phyloP scores from a whole-genome alignment of 306 rosid genomes.

The Prunus dulcis region DNA sequence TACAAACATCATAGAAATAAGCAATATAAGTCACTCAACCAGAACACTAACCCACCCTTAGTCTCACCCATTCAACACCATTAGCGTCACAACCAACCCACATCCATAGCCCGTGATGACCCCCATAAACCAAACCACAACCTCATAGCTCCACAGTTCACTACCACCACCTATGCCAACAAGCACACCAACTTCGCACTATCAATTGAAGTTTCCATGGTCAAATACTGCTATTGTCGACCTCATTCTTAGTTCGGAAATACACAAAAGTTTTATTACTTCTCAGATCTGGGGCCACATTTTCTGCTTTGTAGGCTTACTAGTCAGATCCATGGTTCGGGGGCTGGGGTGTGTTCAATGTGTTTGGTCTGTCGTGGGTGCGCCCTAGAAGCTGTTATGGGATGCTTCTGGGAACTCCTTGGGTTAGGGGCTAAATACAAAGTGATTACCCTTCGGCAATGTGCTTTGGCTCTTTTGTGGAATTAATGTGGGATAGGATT shows the following conservation, averaged over 20 bases:
- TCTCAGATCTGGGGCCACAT: too few relatives aligned
- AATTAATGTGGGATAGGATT: not conserved
- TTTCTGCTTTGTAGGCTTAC: not conserved
- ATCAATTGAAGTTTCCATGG: not conserved
- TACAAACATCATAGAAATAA: not conserved
- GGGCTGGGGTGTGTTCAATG: too few relatives aligned
- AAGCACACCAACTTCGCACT: not conserved
- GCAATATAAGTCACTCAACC: not conserved
- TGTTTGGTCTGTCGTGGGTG: not conserved
- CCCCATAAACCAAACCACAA: not conserved
- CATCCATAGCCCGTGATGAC: not conserved
- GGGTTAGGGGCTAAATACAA: not conserved
- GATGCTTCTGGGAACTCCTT: not conserved
- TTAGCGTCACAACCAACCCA: not conserved
- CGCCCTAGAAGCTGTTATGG: not conserved
- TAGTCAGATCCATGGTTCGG: not conserved
- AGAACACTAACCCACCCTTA: not conserved
- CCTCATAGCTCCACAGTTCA: not conserved
- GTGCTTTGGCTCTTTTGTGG: not conserved
- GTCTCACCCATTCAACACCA: not conserved
- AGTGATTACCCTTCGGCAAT: not conserved
- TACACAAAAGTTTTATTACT: too few relatives aligned
- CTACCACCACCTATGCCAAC: not conserved
- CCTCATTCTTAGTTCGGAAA: too few relatives aligned
- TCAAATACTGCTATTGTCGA: too few relatives aligned